Conservation (phyloP, 116 monocot species). For the Papilionanthe hybrid region DNA sequence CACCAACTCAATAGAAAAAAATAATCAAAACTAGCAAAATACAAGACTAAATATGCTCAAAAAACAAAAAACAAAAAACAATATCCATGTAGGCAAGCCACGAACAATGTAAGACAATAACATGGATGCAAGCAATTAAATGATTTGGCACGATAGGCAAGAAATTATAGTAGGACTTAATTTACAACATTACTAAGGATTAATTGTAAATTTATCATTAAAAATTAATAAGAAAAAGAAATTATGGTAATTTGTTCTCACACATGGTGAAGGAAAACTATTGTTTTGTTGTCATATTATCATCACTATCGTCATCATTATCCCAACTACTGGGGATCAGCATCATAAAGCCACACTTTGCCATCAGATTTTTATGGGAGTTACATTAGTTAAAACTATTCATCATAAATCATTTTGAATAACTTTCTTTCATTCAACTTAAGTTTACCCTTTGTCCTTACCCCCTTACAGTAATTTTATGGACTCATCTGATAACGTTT, state of each 20-base stretch:
- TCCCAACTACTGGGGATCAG: not conserved
- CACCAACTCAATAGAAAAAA: not conserved
- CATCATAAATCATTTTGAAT: no score
- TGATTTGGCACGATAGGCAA: not conserved
- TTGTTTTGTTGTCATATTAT: no score
- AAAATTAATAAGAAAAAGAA: not conserved
- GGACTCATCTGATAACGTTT: no score
- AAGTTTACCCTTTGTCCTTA: no score
- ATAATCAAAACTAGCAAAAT: not conserved
- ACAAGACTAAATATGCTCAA: not conserved
- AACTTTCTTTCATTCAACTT: no score
- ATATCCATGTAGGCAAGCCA: slow-evolving; percentile 1
- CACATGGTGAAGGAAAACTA: no score
- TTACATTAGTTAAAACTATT: no score
- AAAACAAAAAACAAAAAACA: not conserved
- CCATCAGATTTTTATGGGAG: not conserved
- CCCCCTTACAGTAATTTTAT: no score
- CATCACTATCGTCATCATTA: not conserved
- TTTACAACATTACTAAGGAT: not conserved
- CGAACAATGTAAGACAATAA: not conserved
- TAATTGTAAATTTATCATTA: not conserved
- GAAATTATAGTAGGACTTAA: not conserved
- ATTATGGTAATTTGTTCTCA: not conserved
- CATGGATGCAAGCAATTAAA: not conserved
- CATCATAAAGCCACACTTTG: not conserved